Conservation (phyloP, 2,329 filamentous ascomycete species). For the Diaporthe sp. region DNA sequence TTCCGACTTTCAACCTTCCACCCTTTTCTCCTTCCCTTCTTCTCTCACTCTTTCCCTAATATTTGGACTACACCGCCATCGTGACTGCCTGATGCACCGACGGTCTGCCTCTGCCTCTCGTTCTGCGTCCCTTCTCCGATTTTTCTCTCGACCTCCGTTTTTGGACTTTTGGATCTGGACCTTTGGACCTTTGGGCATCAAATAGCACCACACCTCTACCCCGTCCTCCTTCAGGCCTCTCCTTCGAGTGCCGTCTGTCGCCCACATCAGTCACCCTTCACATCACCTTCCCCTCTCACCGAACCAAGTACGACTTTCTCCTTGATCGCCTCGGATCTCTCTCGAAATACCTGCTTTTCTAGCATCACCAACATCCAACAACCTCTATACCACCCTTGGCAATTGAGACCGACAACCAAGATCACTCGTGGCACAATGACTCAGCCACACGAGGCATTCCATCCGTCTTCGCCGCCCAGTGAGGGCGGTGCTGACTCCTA, state of each 20-base stretch:
- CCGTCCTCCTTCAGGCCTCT: background rate
- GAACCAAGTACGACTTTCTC: background rate
- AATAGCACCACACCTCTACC: background rate
- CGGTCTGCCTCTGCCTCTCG: background rate
- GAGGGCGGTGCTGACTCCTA: slow-evolving; percentile 69
- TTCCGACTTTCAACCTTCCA: background rate
- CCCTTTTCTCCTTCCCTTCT: background rate
- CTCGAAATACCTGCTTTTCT: background rate
- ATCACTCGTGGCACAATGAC: slow-evolving; percentile 52
- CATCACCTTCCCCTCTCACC: background rate
- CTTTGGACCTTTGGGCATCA: no score
- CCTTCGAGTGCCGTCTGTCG: background rate
- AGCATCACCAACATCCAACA: background rate
- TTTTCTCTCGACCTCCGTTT: background rate
- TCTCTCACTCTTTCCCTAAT: background rate
- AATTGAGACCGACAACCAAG: slow-evolving; percentile 9
- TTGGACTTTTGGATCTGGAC: background rate
- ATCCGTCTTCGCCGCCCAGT: slow-evolving; percentile 65
- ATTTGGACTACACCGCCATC: background rate
- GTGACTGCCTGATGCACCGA: background rate
- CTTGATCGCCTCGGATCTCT: background rate
- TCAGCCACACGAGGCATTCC: slow-evolving; percentile 58
- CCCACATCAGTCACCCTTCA: background rate
- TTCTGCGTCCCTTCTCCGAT: background rate
- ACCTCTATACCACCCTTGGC: background rate